Evolutionary conservation across 306 rosid species (phyloP), one percentile per base, ranked within the genome.

Genomic region (Bauhinia variegata): DNA sequence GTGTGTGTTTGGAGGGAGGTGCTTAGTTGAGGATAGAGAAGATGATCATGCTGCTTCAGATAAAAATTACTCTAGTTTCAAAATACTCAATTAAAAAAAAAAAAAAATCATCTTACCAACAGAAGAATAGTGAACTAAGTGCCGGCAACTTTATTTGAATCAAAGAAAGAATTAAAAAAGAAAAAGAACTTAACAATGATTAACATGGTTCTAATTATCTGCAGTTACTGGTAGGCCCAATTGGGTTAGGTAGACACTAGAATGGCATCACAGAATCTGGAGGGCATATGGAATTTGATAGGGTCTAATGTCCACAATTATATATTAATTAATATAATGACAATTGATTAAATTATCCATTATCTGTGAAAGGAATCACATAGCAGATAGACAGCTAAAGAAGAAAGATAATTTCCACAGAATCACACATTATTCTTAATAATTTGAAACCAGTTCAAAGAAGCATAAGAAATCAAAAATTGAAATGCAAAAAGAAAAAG

Each of bases 161-260:
- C n/a, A n/a, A n/a, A n/a, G n/a, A n/a, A n/a, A 48, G 68, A 37
- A 63, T 31, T 48, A 47, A 30, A 1, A 28, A 2, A 15, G 6
- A 36, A 16, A n/a, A n/a, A n/a, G n/a, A n/a, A n/a, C n/a, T n/a
- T n/a, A n/a, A n/a, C n/a, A n/a, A n/a, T n/a, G n/a, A n/a, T n/a
- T n/a, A n/a, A n/a, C n/a, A n/a, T n/a, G n/a, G n/a, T n/a, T n/a
- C n/a, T n/a, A n/a, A 37, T 15, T 13, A 60, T 53, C 18, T 30
- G 43, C 58, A 36, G 31, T 34, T 28, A 56, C 33, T 38, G 48
- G 48, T 19, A 37, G 66, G 51, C 36, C 37, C 51, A 54, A 50
- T 19, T 28, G 11, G 23, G 49, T 37, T 33, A 23, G 62, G 48
- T 28, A 59, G 17, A 47, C 41, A 36, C 28, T 23, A 23, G 28